Conservation (phyloP, 768 basidiomycete species). For the Strobilomyces echinocephalus region DNA sequence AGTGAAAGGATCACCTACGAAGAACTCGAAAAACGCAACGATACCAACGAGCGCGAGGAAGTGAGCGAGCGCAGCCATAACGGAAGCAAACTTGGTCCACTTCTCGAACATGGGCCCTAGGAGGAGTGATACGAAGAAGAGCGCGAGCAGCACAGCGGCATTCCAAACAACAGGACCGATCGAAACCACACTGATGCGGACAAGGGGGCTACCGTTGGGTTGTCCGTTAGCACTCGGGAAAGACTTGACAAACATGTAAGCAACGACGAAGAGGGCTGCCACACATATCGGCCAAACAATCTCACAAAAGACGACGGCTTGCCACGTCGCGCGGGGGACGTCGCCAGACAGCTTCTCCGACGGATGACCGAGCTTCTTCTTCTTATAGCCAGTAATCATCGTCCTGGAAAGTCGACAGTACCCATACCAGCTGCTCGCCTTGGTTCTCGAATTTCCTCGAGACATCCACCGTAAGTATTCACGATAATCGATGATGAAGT, state of each 20-base stretch:
- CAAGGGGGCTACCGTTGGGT: constrained; percentile 72
- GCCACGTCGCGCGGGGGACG: constrained; percentile 88
- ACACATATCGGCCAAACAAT: constrained; percentile 75
- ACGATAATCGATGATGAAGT: constrained; percentile 98
- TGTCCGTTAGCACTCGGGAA: constrained; percentile 67
- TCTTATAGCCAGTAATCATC: constrained; percentile 98
- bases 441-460: constrained; percentile 92
- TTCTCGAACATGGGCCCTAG: constrained; percentile 84
- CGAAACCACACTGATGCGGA: constrained; percentile 84
- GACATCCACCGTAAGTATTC: constrained; percentile 99
- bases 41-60: constrained; percentile 74
- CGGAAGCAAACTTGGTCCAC: constrained; percentile 83
- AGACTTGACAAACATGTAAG: constrained; percentile 92
- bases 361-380: constrained; percentile 96
- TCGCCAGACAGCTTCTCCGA: constrained; percentile 96
- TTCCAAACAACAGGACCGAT: constrained; percentile 96
- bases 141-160: constrained; percentile 72
- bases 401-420: constrained; percentile 97
- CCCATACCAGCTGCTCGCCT: constrained; percentile 98
- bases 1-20: constrained; percentile 50
- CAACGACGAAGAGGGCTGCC: constrained; percentile 73
- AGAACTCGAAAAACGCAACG: constrained; percentile 91
- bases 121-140: constrained; percentile 93
- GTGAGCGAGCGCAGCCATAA: constrained; percentile 93
- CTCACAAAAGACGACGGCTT: constrained; percentile 77